Conservation (phyloP, 768 basidiomycete genomes). For the Pisolithus albus region DNA sequence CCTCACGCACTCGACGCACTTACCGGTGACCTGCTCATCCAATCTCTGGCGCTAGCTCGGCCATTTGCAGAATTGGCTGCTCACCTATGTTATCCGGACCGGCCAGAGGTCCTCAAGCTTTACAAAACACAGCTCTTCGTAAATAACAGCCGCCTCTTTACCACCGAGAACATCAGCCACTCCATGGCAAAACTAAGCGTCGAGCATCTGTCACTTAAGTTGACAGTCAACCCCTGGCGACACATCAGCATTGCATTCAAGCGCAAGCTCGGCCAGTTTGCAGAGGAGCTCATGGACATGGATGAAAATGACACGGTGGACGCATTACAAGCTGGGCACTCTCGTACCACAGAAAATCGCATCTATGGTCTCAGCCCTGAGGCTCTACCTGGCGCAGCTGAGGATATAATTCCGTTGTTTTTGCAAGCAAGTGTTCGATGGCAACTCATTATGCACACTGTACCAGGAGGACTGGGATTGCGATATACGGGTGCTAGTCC, state of each 20-base stretch:
- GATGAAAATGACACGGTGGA: slow-evolving; percentile 9
- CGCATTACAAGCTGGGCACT: slow-evolving; percentile 22
- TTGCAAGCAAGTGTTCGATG: slow-evolving; percentile 16
- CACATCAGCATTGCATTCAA: slow-evolving; percentile 21
- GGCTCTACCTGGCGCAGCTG: slow-evolving; percentile 13
- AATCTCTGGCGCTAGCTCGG: slow-evolving; percentile 16
- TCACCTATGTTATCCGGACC: not conserved
- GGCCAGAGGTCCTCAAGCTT: not conserved
- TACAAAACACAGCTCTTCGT: slow-evolving; percentile 16
- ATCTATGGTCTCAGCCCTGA: slow-evolving; percentile 23
- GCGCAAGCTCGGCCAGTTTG: slow-evolving; percentile 7
- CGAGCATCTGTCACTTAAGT: slow-evolving; percentile 4
- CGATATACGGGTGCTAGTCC: not conserved
- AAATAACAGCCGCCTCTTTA: slow-evolving; percentile 12
- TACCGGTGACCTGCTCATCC: slow-evolving; percentile 18
- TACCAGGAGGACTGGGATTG: not conserved
- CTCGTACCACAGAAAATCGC: slow-evolving; percentile 11
- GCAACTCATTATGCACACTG: not conserved
- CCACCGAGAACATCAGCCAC: not conserved
- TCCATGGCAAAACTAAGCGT: not conserved
- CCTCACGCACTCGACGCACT: slow-evolving; percentile 21
- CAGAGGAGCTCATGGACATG: slow-evolving; percentile 1
- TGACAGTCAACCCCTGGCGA: slow-evolving; percentile 4
- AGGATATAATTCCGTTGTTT: slow-evolving; percentile 20
- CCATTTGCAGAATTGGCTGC: slow-evolving; percentile 9